Evolutionary conservation across 306 rosid species (phyloP).

Genomic region (Myrica gale): DNA sequence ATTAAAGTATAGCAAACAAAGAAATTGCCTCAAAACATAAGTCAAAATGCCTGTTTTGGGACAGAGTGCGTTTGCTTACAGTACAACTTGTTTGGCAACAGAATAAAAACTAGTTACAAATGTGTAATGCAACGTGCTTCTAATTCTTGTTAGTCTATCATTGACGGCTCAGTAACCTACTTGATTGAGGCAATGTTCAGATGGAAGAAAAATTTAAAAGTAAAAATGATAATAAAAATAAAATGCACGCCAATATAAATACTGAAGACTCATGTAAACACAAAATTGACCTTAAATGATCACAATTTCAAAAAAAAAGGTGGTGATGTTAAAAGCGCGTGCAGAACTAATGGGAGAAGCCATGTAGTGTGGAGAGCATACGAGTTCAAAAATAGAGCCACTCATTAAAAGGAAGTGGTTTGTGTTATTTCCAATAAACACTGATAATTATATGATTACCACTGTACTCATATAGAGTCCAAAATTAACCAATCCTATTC

Average conservation of each 20-base stretch:
- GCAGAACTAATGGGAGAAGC: too few species aligned
- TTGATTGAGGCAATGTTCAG: not conserved
- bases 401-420: too few species aligned
- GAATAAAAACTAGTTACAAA: not conserved
- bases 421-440: too few species aligned
- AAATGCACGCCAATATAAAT: too few species aligned
- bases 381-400: too few species aligned
- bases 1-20: conserved; percentile 60
- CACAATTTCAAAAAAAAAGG: too few species aligned
- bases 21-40: conserved; percentile 77
- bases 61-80: conserved; percentile 83
- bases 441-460: not conserved
- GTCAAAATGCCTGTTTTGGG: conserved; percentile 43
- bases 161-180: not conserved
- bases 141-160: not conserved
- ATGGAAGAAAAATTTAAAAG: not conserved
- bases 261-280: too few species aligned
- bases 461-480: not conserved
- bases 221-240: too few species aligned
- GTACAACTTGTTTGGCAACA: not conserved
- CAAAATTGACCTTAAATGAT: too few species aligned
- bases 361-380: too few species aligned
- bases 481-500: not conserved
- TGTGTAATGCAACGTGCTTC: not conserved
- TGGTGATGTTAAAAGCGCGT: too few species aligned